Conservation (phyloP, 1,284 basidiomycete species). For the Boletus semigastroideus region DNA sequence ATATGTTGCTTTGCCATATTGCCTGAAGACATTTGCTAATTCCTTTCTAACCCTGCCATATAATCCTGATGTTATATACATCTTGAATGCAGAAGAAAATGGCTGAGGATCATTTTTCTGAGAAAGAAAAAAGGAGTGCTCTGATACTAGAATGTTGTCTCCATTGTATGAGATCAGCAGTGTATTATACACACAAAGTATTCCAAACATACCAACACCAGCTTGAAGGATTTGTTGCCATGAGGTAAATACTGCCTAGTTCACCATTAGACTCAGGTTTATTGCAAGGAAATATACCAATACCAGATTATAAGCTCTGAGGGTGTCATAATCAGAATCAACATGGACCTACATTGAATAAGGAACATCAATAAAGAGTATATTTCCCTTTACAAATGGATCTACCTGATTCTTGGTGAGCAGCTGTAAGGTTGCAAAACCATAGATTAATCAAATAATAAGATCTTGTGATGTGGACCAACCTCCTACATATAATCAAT, state of each 20-base stretch:
- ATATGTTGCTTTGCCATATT: background rate
- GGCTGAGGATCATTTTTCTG: background rate
- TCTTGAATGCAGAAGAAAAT: background rate
- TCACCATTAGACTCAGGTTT: background rate
- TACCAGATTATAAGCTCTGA: background rate
- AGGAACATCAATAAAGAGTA: too few relatives aligned
- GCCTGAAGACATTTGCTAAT: background rate
- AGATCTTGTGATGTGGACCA: background rate
- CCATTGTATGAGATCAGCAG: background rate
- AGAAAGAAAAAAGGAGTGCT: background rate
- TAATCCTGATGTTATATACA: background rate
- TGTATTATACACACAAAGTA: background rate
- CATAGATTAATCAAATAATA: background rate
- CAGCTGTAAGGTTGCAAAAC: background rate
- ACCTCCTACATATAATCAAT: background rate
- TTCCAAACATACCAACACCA: background rate
- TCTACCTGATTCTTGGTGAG: background rate
- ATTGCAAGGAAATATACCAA: too few relatives aligned
- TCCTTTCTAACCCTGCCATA: background rate
- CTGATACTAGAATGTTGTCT: background rate
- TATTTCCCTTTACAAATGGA: too few relatives aligned
- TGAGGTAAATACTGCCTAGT: background rate
- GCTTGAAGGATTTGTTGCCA: background rate
- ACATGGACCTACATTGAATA: background rate
- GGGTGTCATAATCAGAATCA: background rate